phyloP scores from a whole-genome alignment of 2,329 filamentous ascomycete genomes.

The Aureobasidium leucospermi region DNA sequence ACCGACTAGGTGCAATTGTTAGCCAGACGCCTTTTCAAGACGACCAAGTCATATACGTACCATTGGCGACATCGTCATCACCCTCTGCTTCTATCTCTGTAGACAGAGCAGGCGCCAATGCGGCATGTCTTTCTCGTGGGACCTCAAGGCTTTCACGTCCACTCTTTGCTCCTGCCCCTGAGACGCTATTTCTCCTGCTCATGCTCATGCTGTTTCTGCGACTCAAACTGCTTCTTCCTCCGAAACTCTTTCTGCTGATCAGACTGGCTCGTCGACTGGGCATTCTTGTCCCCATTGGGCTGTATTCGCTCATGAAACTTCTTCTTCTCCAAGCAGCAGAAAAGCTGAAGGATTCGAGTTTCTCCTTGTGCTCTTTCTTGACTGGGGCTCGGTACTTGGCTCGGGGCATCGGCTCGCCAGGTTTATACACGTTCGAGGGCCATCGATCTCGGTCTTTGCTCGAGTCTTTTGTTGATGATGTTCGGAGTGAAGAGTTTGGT shows the following conservation, averaged over 20 bases:
- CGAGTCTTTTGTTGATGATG: slow-evolving; percentile 19
- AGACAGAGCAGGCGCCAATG: slow-evolving; percentile 22
- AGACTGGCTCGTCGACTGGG: slow-evolving; percentile 31
- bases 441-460: slow-evolving; percentile 24
- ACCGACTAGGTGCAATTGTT: slow-evolving; percentile 21
- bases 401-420: slow-evolving; percentile 45
- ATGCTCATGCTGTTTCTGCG: slow-evolving; percentile 21
- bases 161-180: slow-evolving; percentile 17
- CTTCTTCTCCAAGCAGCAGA: slow-evolving; percentile 39
- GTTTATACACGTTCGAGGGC: slow-evolving; percentile 42
- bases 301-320: slow-evolving; percentile 39
- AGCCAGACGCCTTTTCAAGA: not conserved
- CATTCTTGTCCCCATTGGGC: slow-evolving; percentile 42
- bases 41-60: slow-evolving; percentile 22
- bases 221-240: slow-evolving; percentile 11
- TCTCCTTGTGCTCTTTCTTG: slow-evolving; percentile 43
- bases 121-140: slow-evolving; percentile 19
- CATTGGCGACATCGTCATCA: slow-evolving; percentile 41
- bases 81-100: slow-evolving; percentile 35
- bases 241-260: slow-evolving; percentile 22
- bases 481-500: slow-evolving; percentile 21
- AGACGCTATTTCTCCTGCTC: slow-evolving; percentile 14
- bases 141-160: slow-evolving; percentile 13
- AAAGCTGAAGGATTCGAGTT: slow-evolving; percentile 42
- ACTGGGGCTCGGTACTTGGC: slow-evolving; percentile 44